Evolutionary conservation across 2,329 filamentous ascomycete genomes (phyloP).

Genomic region (Sporothrix luriei): DNA sequence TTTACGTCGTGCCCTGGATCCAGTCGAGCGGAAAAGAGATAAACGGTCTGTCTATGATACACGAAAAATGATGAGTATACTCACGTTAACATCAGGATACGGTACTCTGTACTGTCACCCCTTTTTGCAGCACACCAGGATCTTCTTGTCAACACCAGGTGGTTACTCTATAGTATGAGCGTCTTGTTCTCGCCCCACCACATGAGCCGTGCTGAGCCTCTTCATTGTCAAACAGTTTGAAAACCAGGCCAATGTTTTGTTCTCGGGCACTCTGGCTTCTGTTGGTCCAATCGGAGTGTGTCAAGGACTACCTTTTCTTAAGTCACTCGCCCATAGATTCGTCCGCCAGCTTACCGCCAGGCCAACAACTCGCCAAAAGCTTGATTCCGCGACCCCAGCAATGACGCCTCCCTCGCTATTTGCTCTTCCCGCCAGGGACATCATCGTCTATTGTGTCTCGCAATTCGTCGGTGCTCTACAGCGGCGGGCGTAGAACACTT

Average conservation of each 20-base stretch:
- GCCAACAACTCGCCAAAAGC: neutral
- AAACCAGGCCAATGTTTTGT: constrained; percentile 12
- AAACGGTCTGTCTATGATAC: too few relatives aligned
- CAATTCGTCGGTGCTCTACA: constrained; percentile 3
- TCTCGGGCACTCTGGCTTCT: neutral
- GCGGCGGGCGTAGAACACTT: constrained; percentile 10
- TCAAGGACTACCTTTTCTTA: neutral
- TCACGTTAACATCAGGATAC: neutral
- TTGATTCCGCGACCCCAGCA: neutral
- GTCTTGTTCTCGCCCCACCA: neutral
- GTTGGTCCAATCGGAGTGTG: constrained; percentile 17
- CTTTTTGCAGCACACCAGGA: neutral
- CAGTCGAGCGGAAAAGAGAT: neutral
- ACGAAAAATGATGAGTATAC: too few relatives aligned
- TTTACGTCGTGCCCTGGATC: neutral
- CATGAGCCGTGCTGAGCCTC: constrained; percentile 1
- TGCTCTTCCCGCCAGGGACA: constrained; percentile 5
- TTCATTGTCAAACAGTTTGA: constrained; percentile 26
- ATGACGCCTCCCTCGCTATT: constrained; percentile 12
- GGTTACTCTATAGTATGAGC: neutral
- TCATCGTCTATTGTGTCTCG: neutral
- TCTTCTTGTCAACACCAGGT: too few relatives aligned
- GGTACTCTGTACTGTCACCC: neutral
- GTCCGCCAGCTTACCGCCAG: neutral
- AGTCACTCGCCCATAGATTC: neutral